Base-by-base conservation (phyloP, 2,329 filamentous ascomycete genomes). In the Knoxdaviesia capensis region DNA sequence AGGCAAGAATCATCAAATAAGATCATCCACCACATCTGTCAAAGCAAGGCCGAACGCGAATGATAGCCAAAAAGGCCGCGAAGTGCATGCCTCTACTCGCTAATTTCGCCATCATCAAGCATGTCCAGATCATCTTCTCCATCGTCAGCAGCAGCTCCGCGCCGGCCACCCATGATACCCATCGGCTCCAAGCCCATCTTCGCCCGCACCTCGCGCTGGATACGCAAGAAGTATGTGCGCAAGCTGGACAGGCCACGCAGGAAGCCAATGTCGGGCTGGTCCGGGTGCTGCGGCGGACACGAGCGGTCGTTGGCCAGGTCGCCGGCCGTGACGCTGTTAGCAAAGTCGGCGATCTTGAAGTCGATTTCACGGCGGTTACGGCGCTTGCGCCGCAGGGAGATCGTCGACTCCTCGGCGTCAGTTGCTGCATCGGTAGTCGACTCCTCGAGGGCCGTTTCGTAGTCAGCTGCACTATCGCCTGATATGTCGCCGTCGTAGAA, bases 301-400 rank as follows among this genome's bases (percentile, higher is more conserved):
- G 69, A 63, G 51, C 68, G 69, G 47, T 69, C 66, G 41, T 62
- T 59, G 45, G 74, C 66, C 7, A 76, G 60, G 52, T 94, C 86
- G 49, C 90, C 80, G 4, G 84, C 82, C 1, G 87, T 96, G 34
- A 96, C 78, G 53, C 88, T 94, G 56, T 98, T 98, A 48, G 90
- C 90, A 62, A 98, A 98, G 59, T 98, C 90, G 44, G 94, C 88
- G 57, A 98, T 92, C 60, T 94, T 94, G 61, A 98, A 77, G 57
- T 94, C 83, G 54, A 93, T 87, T 49, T 77, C 69, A 39, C 65
- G 63, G 45, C 64, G 65, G 46, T 65, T 71, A 53, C 55, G 68
- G 52, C 59, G 63, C 50, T 47, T 63, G 55, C 48, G 62, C 53
- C 56, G 69, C 35, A 54, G 54, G 30, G 47, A 44, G 31, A 55